Conservation (phyloP, 2,329 filamentous ascomycete species). For the Colletotrichum gigasporum region DNA sequence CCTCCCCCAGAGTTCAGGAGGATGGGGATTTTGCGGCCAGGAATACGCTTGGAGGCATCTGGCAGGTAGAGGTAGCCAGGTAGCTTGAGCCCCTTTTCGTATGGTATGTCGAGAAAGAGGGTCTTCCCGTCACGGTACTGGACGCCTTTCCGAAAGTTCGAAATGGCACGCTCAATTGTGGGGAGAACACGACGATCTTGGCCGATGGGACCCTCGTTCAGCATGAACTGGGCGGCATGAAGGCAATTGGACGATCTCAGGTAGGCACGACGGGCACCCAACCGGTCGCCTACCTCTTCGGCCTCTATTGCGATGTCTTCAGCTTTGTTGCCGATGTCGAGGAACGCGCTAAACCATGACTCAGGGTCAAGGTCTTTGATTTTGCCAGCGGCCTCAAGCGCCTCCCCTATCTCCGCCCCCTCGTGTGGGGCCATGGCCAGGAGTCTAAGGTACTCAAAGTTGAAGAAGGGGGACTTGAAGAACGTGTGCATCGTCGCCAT, state of each 20-base stretch:
- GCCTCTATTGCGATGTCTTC: slow-evolving; percentile 47
- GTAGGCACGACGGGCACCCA: slow-evolving; percentile 44
- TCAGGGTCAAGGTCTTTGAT: slow-evolving; percentile 49
- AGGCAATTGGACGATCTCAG: slow-evolving; percentile 47
- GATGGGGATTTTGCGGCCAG: slow-evolving; percentile 41
- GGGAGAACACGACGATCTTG: slow-evolving; percentile 11
- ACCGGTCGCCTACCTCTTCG: slow-evolving; percentile 37
- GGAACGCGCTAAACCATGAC: slow-evolving; percentile 50
- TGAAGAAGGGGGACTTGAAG: slow-evolving; percentile 46
- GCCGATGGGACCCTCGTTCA: background rate
- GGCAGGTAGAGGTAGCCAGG: slow-evolving; percentile 50
- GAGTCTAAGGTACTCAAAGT: slow-evolving; percentile 53
- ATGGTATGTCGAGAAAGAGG: slow-evolving; percentile 48
- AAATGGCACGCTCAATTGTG: slow-evolving; percentile 39
- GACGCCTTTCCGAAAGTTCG: slow-evolving; percentile 40
- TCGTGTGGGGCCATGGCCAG: slow-evolving; percentile 45
- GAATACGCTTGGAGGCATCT: slow-evolving; percentile 14
- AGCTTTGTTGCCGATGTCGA: slow-evolving; percentile 40
- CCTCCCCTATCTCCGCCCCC: slow-evolving; percentile 51
- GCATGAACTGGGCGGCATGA: background rate
- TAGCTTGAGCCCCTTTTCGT: slow-evolving; percentile 42
- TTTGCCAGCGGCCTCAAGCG: slow-evolving; percentile 45
- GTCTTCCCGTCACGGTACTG: slow-evolving; percentile 39
- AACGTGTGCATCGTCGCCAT: slow-evolving; percentile 46
- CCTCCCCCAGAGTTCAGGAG: slow-evolving; percentile 46